Evolutionary conservation across 169 alveolate genomes (phyloP), one percentile per base, ranked within the genome.

Genomic region (Plasmodium relictum): DNA sequence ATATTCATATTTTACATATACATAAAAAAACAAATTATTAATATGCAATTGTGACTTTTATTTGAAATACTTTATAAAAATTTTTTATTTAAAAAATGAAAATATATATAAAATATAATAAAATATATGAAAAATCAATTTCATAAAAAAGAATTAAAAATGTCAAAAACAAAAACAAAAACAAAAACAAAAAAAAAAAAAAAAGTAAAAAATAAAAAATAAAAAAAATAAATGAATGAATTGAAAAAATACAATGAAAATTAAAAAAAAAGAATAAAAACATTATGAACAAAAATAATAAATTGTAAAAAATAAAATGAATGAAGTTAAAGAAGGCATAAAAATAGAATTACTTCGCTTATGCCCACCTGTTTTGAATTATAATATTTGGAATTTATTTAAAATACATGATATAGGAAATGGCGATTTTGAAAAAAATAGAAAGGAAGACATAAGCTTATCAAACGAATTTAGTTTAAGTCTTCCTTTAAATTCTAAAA

Each of bases 381-480:
- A 63, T 18, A 78, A 78, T 58, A 78, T 78, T 22, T 78, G 89
- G 89, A 78, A 78, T 59, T 41, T 78, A 6, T 78, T 78, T 69
- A 78, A 78, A 10, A 78, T 78, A 26, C 48, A 31, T 16, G 78
- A 78, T 63, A 69, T 78, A 18, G 68, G 39, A 37, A 65, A 78
- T 41, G 65, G 31, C 2, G 37, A 65, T 78, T 63, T 54, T 78
- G 89, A 52, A 63, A 78, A 65, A 44, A 63, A 22, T 20, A 62
- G 4, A 65, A 78, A 42, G 16, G 78, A 78, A 16, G 76, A 78
- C 44, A 14, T 78, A 26, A 78, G 52, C 37, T 44, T 78, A 56
- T 65, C 89, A 44, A 78, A 78, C 22, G 89, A 78, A 50, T 63
- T 78, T 41, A 78, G 89, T 69, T 70, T 78, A 31, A 66, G 80